A percentile compares a stretch with the other conserved stretches of the same genome.
Conservation (phyloP, 2,329 filamentous ascomycete genomes). For the Dactylellina parvicollis region DNA sequence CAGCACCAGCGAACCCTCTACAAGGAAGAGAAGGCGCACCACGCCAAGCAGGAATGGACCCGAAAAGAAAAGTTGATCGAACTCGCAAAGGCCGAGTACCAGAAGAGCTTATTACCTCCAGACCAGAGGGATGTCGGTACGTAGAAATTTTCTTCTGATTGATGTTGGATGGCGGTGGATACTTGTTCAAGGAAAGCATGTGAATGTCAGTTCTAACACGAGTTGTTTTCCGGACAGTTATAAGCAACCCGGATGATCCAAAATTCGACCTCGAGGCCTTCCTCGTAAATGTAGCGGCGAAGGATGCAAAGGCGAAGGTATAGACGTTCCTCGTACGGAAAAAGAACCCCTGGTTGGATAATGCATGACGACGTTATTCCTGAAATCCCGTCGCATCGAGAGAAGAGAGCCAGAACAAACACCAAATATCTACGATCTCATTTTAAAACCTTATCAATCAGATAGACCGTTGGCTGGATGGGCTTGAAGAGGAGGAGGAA, state of each 20-base stretch:
- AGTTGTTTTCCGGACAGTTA: constrained; percentile 64
- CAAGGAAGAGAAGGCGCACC: constrained; percentile 74
- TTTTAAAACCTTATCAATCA: constrained; percentile 7
- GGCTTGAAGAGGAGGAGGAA: not conserved
- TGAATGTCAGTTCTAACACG: not conserved
- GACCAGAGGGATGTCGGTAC: constrained; percentile 59
- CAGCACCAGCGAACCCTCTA: constrained; percentile 87
- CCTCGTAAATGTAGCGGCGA: constrained; percentile 71
- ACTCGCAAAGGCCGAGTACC: constrained; percentile 90
- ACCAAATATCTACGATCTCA: not conserved
- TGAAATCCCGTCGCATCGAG: not conserved
- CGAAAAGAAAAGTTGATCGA: constrained; percentile 91
- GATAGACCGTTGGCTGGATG: constrained; percentile 6
- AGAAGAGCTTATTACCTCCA: constrained; percentile 74
- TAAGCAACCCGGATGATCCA: constrained; percentile 81
- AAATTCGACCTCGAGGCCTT: constrained; percentile 94
- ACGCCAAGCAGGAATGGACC: constrained; percentile 82
- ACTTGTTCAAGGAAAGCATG: not conserved
- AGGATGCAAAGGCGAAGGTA: constrained; percentile 57
- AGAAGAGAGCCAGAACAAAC: too few species aligned
- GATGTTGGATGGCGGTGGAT: not conserved
- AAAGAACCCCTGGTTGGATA: not conserved
- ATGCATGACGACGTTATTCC: not conserved
- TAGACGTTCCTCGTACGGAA: constrained; percentile 14
- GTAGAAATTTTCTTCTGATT: constrained; percentile 33